Base-by-base conservation (phyloP, 768 basidiomycete species). In the Suillus paluster region DNA sequence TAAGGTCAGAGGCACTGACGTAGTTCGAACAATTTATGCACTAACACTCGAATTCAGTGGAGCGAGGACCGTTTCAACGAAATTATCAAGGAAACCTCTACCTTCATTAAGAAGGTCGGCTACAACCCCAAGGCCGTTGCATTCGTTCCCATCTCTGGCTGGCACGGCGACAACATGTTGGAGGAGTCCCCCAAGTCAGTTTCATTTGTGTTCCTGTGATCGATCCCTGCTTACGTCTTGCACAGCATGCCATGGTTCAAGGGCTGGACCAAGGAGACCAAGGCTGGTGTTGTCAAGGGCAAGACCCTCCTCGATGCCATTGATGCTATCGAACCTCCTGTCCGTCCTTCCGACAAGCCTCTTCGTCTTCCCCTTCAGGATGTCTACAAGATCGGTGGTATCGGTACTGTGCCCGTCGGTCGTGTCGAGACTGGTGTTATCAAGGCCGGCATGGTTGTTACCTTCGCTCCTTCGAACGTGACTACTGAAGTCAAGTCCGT, bases 91-190 rank as follows among this genome's bases (percentile, higher is more conserved):
- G 95, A 97, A 83, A 95, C 95, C 50, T 92, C 92, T 71, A 89
- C 82, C 79, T 98, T 98, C 88, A 97, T 98, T 80, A 98, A 97
- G 89, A 97, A 98, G 88, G 97, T 98, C 76, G 97, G 97, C 59
- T 99, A 97, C 88, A 98, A 99, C 90, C 97, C 97, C 79, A 98
- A 97, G 88, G 78, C 89, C 60, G 95, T 99, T 68, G 88, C 97
- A 66, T 99, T 99, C 84, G 97, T 99, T 65, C 97, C 97, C 75
- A 99, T 99, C 81, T 99, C 97, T 66, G 97, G 97, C 71, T 99
- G 97, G 97, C 96, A 99, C 86, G 97, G 97, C 76, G 97, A 99
- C 89, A 99, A 99, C 92, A 99, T 99, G 97, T 85, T 99, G 84
- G 97, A 99, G 87, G 94, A 96, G 82, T 97, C 97, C 69, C 2